A percentile compares a stretch with the other conserved stretches of the same genome.
Evolutionary conservation across 352 stramenopile genomes (phyloP).

Genomic region (Globisporangium uncinulatum): DNA sequence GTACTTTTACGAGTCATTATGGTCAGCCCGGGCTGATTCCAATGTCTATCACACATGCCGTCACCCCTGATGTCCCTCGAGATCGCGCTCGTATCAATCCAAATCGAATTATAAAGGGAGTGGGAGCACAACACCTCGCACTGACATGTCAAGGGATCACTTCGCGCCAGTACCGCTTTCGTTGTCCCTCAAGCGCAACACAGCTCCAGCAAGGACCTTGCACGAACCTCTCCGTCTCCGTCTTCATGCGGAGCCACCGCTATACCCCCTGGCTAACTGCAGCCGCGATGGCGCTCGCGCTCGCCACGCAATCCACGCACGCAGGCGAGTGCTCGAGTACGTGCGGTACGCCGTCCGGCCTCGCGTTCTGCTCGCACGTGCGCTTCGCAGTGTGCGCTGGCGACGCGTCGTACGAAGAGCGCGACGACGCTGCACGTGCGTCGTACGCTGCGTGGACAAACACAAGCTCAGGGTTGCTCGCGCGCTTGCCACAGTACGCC

Average conservation of each 20-base stretch:
- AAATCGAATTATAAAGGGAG: not conserved
- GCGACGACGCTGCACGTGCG: slow-evolving; percentile 34
- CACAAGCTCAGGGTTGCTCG: slow-evolving; percentile 28
- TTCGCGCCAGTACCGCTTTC: not conserved
- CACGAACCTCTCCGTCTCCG: not conserved
- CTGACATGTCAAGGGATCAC: not conserved
- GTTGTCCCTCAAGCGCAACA: not conserved
- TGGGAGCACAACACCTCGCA: not conserved
- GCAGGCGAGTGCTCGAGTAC: slow-evolving; percentile 52
- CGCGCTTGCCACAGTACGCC: slow-evolving; percentile 45
- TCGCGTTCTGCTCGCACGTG: slow-evolving; percentile 80
- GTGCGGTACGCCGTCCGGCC: slow-evolving; percentile 63
- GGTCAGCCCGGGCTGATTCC: not conserved
- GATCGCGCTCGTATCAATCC: no score
- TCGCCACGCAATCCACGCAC: not conserved
- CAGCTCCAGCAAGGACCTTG: not conserved
- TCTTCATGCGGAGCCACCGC: not conserved
- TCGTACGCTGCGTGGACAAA: slow-evolving; percentile 53
- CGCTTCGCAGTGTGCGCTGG: slow-evolving; percentile 59
- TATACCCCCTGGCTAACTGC: not conserved
- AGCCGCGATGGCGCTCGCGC: not conserved
- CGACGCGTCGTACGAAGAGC: slow-evolving; percentile 54
- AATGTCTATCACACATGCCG: not conserved
- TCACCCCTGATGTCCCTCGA: not conserved
- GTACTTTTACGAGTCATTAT: not conserved